phyloP scores from a whole-genome alignment of 2,329 filamentous ascomycete species.

The Fusarium sambucinum region DNA sequence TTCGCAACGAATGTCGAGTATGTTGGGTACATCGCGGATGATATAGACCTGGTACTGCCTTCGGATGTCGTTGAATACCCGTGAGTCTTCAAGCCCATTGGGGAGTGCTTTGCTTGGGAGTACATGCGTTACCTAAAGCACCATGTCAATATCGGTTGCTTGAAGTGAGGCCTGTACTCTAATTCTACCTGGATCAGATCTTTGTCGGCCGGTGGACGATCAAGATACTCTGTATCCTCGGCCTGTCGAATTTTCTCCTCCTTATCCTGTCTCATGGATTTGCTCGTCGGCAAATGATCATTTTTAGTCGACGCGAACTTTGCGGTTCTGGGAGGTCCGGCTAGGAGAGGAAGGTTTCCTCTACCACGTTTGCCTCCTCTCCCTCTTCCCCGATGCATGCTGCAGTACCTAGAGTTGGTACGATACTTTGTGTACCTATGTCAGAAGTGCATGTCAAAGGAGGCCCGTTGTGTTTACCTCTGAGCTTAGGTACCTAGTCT shows the following conservation, averaged over 20 bases:
- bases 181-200: constrained; percentile 45
- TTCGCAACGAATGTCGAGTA: constrained; percentile 47
- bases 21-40: constrained; percentile 36
- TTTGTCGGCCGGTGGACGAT: constrained; percentile 40
- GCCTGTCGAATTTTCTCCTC: constrained; percentile 33
- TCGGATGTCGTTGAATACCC: constrained; percentile 48
- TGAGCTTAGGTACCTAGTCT: not conserved
- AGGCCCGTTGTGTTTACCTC: not conserved
- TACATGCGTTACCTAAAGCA: constrained; percentile 41
- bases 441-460: not conserved
- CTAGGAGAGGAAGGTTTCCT: not conserved
- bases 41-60: constrained; percentile 51
- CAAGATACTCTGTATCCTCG: constrained; percentile 43
- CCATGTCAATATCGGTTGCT: constrained; percentile 2
- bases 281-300: constrained; percentile 35
- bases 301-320: constrained; percentile 17
- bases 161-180: not conserved
- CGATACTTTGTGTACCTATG: no score
- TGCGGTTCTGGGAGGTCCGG: not conserved
- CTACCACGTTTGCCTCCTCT: not conserved
- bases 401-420: not conserved
- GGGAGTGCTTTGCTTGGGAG: constrained; percentile 50
- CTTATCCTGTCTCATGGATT: constrained; percentile 39
- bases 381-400: constrained; percentile 17
- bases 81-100: constrained; percentile 40